Percentiles rank a stretch among this genome's conserved stretches.
These are phyloP conservation scores for Phytopythium cucurbitacearum DNA, from an alignment of 352 stramenopile genomes.

Conservation along the genomic window DNA sequence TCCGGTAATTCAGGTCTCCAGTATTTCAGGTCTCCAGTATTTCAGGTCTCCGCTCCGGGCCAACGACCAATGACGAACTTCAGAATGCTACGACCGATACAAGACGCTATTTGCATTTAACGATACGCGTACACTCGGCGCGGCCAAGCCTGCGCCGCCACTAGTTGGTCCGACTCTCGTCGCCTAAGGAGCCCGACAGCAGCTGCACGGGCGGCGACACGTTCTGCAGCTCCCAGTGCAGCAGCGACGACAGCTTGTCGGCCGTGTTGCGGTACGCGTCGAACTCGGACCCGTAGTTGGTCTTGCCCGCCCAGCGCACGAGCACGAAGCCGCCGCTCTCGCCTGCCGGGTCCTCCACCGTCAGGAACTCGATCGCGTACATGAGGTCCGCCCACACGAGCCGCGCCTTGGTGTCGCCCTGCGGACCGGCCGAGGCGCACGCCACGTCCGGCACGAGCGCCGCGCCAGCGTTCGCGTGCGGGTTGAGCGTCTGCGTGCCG, in stretches of 20 bases:
- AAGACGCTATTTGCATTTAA: too few relatives aligned
- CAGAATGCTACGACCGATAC: too few relatives aligned
- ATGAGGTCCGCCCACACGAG: conserved; percentile 41
- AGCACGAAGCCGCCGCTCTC: conserved; percentile 22
- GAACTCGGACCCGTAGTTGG: conserved; percentile 43
- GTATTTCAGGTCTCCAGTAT: too few relatives aligned
- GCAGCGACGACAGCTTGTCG: conserved; percentile 39
- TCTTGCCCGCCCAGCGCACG: conserved; percentile 42
- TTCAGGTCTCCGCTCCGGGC: too few relatives aligned
- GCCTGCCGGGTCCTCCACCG: conserved; percentile 20
- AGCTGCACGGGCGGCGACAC: conserved; percentile 33
- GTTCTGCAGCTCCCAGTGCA: conserved; percentile 43
- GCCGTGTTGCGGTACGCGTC: conserved; percentile 41
- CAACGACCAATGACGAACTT: too few relatives aligned
- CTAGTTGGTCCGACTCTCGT: neutral
- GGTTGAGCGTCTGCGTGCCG: conserved; percentile 46
- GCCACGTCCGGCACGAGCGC: conserved; percentile 23
- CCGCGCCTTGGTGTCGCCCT: conserved; percentile 16
- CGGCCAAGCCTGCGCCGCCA: too few relatives aligned
- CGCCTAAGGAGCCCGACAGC: conserved; percentile 12
- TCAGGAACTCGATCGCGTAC: conserved; percentile 40
- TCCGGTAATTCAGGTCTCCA: too few relatives aligned
- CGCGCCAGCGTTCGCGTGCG: conserved; percentile 21
- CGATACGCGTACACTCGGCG: too few relatives aligned
- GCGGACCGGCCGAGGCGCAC: neutral